phyloP scores from a whole-genome alignment of 202 grass and related monocot species.

The Zoysia matrella region DNA sequence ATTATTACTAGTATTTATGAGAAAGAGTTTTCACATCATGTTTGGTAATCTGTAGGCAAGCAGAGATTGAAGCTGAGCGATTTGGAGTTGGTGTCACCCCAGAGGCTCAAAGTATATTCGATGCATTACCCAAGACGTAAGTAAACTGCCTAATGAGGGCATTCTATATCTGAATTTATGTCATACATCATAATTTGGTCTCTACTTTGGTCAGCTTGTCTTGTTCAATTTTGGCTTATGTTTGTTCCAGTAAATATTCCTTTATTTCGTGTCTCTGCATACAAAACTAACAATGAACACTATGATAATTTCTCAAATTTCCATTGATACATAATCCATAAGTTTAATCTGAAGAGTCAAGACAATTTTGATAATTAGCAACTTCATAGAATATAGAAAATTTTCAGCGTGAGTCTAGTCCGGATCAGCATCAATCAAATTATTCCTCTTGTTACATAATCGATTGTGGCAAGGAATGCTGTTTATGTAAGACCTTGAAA shows the following conservation, averaged over 20 bases:
- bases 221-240: slow-evolving; percentile 5
- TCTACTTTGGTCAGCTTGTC: neutral
- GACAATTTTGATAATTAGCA: neutral
- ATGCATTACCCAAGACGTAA: slow-evolving; percentile 96
- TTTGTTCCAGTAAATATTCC: slow-evolving; percentile 5
- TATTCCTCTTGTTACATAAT: slow-evolving; percentile 8
- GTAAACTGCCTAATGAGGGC: slow-evolving; percentile 22
- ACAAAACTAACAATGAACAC: neutral
- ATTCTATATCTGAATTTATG: slow-evolving; percentile 18
- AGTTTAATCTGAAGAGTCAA: neutral
- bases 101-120: slow-evolving; percentile 91
- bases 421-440: slow-evolving; percentile 25
- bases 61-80: slow-evolving; percentile 86
- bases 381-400: neutral
- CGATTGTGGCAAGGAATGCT: slow-evolving; percentile 10
- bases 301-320: neutral
- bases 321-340: neutral
- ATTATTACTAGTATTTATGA: neutral
- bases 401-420: neutral
- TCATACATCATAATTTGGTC: neutral
- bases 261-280: neutral
- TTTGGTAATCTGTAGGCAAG: slow-evolving; percentile 64
- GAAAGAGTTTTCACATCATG: slow-evolving; percentile 7
- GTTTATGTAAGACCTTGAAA: slow-evolving; percentile 18
- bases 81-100: slow-evolving; percentile 95